These are phyloP conservation scores for Coccomyxa sp. DNA, from an alignment of 139 green algal genomes.

Conservation along the genomic window DNA sequence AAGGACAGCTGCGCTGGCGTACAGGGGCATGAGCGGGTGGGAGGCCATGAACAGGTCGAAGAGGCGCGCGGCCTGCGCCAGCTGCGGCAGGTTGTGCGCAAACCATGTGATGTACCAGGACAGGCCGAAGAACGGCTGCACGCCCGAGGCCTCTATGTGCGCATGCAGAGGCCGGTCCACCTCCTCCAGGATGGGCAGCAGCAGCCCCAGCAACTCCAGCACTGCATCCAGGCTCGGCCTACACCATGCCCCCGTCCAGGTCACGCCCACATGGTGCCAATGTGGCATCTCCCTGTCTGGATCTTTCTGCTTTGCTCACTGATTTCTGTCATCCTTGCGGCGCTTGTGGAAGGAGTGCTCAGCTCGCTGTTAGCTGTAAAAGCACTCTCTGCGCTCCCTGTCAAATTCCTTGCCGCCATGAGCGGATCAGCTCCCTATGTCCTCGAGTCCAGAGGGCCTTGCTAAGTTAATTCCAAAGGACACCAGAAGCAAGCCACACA, in stretches of 20 bases:
- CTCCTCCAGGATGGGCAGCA: conserved; percentile 51
- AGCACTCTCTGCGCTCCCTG: too few relatives aligned
- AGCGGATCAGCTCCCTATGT: too few relatives aligned
- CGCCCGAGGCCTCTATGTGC: conserved; percentile 17
- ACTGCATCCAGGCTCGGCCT: conserved; percentile 58
- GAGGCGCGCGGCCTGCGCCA: conserved; percentile 57
- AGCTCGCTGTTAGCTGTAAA: too few relatives aligned
- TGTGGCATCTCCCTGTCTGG: not conserved
- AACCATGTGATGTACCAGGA: conserved; percentile 89
- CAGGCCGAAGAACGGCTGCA: conserved; percentile 42
- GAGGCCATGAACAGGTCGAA: conserved; percentile 87
- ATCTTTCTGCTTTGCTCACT: not conserved
- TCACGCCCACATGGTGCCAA: too few relatives aligned
- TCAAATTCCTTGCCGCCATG: too few relatives aligned
- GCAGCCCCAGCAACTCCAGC: conserved; percentile 59
- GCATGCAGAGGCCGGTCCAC: conserved; percentile 24
- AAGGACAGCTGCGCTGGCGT: conserved; percentile 71
- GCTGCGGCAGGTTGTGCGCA: conserved; percentile 59
- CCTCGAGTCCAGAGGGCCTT: too few relatives aligned
- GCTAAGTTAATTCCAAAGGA: too few relatives aligned
- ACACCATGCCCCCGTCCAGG: not conserved
- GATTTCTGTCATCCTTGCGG: too few relatives aligned
- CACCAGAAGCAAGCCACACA: too few relatives aligned
- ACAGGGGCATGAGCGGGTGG: conserved; percentile 90
- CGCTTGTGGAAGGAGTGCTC: too few relatives aligned